Evolutionary conservation across 2,329 filamentous ascomycete genomes (phyloP), one percentile per base, ranked within the genome.

Genomic region (Colletotrichum navitas): DNA sequence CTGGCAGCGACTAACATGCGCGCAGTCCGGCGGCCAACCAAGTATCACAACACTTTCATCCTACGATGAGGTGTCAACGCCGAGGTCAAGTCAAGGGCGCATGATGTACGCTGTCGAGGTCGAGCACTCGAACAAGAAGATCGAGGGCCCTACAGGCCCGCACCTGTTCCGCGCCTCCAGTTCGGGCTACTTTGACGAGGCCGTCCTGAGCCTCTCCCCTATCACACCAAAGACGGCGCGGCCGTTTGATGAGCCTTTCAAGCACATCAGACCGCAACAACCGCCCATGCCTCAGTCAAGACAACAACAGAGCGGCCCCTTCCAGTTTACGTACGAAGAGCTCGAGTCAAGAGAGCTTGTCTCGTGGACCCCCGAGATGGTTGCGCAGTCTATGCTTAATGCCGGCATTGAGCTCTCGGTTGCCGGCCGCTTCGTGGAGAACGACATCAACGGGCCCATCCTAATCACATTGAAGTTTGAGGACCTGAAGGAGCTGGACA

Each of bases 401-500:
- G 89, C 91, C 55, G 94, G 93, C 76, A 91, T 97, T 79, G 95
- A 97, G 79, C 84, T 90, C 63, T 84, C 87, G 8, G 87, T 95
- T 62, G 91, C 96, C 14, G 91, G 97, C 77, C 93, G 92, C 76
- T 98, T 99, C 77, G 88, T 95, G 73, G 89, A 92, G 77, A 97
- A 99, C 80, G 95, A 99, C 79, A 98, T 99, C 80, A 94, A 92
- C 34, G 95, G 95, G 18, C 87, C 90, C 5, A 93, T 98, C 67
- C 85, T 98, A 26, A 90, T 97, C 63, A 94, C 95, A n/a, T 85
- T 99, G 54, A 94, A 97, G 78, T 95, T 95, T 76, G 94, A 97
- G 74, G 95, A 96, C 76, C 84, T 96, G 68, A 92, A 92, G 80
- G 93, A 96, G 81, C 87, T 96, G 24, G 91, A 91, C 75, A 95